phyloP scores from a whole-genome alignment of 2,329 filamentous ascomycete genomes.

The Fonsecaea pugnacius region DNA sequence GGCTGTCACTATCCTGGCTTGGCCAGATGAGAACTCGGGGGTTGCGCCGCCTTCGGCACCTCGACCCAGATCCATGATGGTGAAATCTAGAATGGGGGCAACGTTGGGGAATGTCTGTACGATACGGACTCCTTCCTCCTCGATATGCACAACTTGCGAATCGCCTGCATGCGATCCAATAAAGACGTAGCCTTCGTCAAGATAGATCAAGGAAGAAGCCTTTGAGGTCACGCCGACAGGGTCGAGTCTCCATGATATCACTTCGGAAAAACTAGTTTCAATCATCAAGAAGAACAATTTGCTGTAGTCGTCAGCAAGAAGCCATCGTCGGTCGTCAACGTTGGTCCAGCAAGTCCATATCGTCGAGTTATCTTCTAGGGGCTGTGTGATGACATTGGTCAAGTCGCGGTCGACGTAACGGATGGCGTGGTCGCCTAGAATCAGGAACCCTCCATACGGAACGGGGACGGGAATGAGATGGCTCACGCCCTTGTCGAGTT shows the following conservation, averaged over 20 bases:
- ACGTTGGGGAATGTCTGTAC: conserved; percentile 82
- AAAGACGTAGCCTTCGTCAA: conserved; percentile 75
- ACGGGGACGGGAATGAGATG: conserved; percentile 65
- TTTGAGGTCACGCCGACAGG: conserved; percentile 71
- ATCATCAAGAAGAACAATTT: conserved; percentile 83
- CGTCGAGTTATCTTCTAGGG: conserved; percentile 69
- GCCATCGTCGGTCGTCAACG: conserved; percentile 77
- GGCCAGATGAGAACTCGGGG: conserved; percentile 92
- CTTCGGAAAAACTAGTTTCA: conserved; percentile 63
- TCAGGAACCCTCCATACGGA: conserved; percentile 70
- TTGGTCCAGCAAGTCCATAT: conserved; percentile 92
- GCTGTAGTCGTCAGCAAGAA: conserved; percentile 93
- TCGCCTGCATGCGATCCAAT: conserved; percentile 92
- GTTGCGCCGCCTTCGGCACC: conserved; percentile 76
- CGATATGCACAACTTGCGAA: conserved; percentile 76
- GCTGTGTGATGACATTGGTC: conserved; percentile 67
- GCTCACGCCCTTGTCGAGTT: conserved; percentile 64
- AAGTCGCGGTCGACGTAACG: conserved; percentile 82
- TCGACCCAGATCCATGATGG: conserved; percentile 94
- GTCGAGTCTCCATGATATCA: conserved; percentile 73
- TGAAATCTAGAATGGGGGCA: conserved; percentile 89
- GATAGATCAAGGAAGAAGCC: conserved; percentile 77
- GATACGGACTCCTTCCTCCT: conserved; percentile 65
- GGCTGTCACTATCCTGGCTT: conserved; percentile 89
- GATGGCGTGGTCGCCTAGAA: conserved; percentile 79